Percentiles rank a stretch among this genome's conserved stretches.
Evolutionary conservation across 768 basidiomycete species (phyloP).

Genomic region (Hemileccinum rubropunctum): DNA sequence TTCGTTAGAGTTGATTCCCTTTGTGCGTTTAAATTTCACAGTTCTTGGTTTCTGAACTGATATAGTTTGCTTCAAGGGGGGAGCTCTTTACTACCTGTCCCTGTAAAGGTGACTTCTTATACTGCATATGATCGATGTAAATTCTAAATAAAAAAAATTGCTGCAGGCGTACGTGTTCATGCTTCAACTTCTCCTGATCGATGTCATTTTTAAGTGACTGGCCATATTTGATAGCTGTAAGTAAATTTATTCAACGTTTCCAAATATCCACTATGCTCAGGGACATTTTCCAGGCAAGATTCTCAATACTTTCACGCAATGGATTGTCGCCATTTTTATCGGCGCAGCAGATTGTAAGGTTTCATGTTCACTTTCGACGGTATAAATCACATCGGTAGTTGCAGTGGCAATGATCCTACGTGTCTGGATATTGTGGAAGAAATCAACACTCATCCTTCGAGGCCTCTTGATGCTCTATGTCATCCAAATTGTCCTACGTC

Average conservation of each 20-base stretch:
- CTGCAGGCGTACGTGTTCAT: background rate
- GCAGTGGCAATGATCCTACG: background rate
- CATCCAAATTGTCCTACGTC: background rate
- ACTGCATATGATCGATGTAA: background rate
- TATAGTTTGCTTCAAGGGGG: background rate
- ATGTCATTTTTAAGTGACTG: too few relatives aligned
- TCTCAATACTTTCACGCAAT: background rate
- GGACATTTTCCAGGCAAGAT: background rate
- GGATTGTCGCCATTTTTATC: background rate
- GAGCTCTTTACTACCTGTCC: background rate
- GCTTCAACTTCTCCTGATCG: too few relatives aligned
- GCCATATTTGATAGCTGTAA: background rate
- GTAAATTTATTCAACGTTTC: background rate
- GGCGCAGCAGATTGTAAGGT: background rate
- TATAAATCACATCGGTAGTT: background rate
- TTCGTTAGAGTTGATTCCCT: background rate
- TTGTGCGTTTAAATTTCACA: background rate
- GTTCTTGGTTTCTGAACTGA: background rate
- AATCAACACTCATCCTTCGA: background rate
- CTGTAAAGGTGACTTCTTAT: background rate
- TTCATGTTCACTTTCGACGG: background rate
- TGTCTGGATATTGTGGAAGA: background rate
- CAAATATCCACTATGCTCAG: background rate
- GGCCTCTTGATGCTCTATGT: background rate
- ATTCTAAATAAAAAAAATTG: too few relatives aligned